Conservation (phyloP, 305 asterid species). For the Fraxinus velutina region DNA sequence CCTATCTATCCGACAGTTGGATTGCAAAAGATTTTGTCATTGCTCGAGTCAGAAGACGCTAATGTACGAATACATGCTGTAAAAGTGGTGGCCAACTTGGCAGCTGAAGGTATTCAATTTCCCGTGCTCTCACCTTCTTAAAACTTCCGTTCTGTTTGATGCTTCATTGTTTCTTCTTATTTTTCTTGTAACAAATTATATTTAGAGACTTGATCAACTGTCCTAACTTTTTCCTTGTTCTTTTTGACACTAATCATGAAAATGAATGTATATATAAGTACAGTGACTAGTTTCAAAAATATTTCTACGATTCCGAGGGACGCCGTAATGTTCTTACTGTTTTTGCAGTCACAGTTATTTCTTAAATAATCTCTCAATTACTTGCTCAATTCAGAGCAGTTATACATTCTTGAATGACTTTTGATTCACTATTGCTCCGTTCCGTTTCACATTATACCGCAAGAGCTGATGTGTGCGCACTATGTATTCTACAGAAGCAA, state of each 20-base stretch:
- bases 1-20: slow-evolving; percentile 60
- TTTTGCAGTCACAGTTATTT: background rate
- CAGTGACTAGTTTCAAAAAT: background rate
- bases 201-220: background rate
- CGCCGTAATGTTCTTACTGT: background rate
- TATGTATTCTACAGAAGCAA: slow-evolving; percentile 53
- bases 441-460: slow-evolving; percentile 2
- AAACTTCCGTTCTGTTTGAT: background rate
- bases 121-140: slow-evolving; percentile 15
- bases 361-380: background rate
- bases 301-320: background rate
- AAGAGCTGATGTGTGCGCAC: slow-evolving; percentile 17
- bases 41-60: slow-evolving; percentile 91
- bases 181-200: background rate
- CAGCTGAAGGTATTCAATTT: slow-evolving; percentile 81
- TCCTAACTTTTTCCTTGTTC: slow-evolving; percentile 14
- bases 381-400: slow-evolving; percentile 2
- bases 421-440: background rate
- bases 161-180: slow-evolving; percentile 3
- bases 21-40: slow-evolving; percentile 84
- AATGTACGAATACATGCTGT: slow-evolving; percentile 95
- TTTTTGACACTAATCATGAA: background rate
- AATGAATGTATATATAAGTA: background rate
- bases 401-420: background rate
- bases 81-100: slow-evolving; percentile 96